These are phyloP conservation scores for Pseudogymnoascus sp. DNA, from an alignment of 2,329 filamentous ascomycete genomes.

Conservation along the genomic window DNA sequence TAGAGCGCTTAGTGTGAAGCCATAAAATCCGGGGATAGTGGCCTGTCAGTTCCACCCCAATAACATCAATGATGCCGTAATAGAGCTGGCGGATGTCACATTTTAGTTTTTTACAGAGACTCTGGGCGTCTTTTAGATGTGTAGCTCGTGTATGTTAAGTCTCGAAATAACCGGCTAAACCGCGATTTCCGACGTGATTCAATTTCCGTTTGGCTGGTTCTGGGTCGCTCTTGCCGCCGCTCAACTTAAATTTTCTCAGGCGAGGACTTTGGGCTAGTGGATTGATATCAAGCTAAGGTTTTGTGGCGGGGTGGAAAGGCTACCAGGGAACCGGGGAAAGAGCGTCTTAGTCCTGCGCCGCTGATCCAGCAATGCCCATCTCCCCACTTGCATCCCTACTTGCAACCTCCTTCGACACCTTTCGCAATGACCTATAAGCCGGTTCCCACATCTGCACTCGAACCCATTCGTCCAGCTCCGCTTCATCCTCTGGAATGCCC, in stretches of 20 bases:
- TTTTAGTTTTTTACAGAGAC: not conserved
- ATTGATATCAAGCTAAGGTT: not conserved
- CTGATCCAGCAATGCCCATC: constrained; percentile 37
- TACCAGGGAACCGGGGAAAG: no score
- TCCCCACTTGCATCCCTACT: constrained; percentile 54
- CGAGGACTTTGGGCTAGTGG: not conserved
- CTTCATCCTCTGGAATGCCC: constrained; percentile 50
- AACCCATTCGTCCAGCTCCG: constrained; percentile 49
- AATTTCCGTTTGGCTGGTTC: not conserved
- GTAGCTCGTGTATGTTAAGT: not conserved
- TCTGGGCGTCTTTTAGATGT: not conserved
- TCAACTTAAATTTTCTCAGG: not conserved
- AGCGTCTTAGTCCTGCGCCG: not conserved
- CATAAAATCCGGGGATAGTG: not conserved
- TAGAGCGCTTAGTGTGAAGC: not conserved
- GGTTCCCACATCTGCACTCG: constrained; percentile 74
- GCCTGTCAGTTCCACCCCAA: not conserved
- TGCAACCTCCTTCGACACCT: constrained; percentile 46
- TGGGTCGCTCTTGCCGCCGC: not conserved
- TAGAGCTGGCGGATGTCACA: not conserved
- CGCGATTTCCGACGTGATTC: not conserved
- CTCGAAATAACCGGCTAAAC: not conserved
- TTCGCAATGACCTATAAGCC: constrained; percentile 56
- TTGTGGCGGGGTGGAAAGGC: not conserved
- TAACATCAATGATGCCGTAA: not conserved